Evolutionary conservation across 495 filamentous ascomycete species (phyloP).

Genomic region (Aspergillus baeticus): DNA sequence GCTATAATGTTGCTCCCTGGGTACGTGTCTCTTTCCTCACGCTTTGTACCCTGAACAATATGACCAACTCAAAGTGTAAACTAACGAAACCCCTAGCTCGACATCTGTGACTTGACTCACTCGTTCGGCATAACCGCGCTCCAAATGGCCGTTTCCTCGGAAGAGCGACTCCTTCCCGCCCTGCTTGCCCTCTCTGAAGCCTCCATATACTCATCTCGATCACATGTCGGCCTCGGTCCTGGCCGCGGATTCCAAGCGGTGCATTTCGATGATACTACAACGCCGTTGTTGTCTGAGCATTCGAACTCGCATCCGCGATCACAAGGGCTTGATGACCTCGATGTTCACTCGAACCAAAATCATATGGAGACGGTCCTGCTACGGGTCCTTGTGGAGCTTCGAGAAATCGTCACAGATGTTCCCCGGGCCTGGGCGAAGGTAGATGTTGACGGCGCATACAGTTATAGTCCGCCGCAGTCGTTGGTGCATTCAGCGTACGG

Average conservation of each 20-base stretch:
- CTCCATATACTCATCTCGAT: constrained; percentile 7
- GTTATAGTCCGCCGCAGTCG: constrained; percentile 9
- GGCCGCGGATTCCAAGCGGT: neutral
- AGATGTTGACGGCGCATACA: neutral
- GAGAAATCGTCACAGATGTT: constrained; percentile 17
- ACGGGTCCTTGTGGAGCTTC: constrained; percentile 12
- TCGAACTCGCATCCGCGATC: neutral
- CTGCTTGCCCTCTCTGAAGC: constrained; percentile 28
- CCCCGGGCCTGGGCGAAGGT: constrained; percentile 16
- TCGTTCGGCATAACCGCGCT: constrained; percentile 30
- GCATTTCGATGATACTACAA: neutral
- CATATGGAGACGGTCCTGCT: constrained; percentile 17
- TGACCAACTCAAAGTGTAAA: neutral
- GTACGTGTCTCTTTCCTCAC: constrained; percentile 15
- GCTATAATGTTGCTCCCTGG: constrained; percentile 37
- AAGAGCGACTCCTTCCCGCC: constrained; percentile 17
- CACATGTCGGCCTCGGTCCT: neutral
- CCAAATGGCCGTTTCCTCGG: constrained; percentile 26
- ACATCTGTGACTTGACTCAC: constrained; percentile 34
- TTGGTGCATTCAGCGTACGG: constrained; percentile 19
- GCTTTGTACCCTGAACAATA: no score
- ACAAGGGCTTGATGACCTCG: no score
- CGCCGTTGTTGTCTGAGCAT: neutral
- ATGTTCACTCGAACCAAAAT: neutral
- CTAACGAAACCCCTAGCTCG: constrained; percentile 21